Conservation (phyloP, 2,329 filamentous ascomycete species). For the Rutstroemia sp. region DNA sequence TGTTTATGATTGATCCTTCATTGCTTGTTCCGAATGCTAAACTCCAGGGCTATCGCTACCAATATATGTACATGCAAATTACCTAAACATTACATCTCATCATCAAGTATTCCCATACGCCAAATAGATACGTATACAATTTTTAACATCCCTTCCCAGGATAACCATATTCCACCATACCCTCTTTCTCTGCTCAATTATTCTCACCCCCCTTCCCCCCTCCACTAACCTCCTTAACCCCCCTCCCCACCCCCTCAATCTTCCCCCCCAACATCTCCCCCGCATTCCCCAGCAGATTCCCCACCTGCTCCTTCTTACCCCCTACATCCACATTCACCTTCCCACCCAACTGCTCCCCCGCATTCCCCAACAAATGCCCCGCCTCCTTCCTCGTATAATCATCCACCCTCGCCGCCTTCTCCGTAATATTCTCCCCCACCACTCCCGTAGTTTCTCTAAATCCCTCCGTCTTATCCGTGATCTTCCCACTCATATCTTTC, state of each 20-base stretch:
- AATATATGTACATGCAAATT: too few relatives aligned
- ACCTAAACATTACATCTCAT: too few relatives aligned
- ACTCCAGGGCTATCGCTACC: too few relatives aligned
- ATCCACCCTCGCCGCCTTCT: constrained; percentile 8
- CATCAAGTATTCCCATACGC: too few relatives aligned
- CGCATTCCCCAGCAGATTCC: constrained; percentile 26
- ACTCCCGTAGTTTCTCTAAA: not conserved
- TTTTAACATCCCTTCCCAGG: too few relatives aligned
- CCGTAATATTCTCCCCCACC: constrained; percentile 12
- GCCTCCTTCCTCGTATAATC: not conserved
- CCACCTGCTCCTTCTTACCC: constrained; percentile 20
- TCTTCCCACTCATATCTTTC: not conserved
- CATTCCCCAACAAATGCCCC: constrained; percentile 1
- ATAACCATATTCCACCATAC: too few relatives aligned
- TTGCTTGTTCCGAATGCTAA: too few relatives aligned
- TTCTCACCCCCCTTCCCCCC: too few relatives aligned
- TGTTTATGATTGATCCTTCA: too few relatives aligned
- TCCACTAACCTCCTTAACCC: not conserved
- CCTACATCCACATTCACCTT: too few relatives aligned
- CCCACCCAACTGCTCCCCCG: constrained; percentile 2
- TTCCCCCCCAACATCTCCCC: constrained; percentile 22
- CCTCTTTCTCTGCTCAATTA: too few relatives aligned
- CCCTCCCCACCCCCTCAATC: constrained; percentile 12
- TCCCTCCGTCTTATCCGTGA: not conserved
- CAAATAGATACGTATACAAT: too few relatives aligned